Percentiles rank a stretch among this genome's conserved stretches.
Conservation (phyloP, 768 basidiomycete species). For the Lactarius sanguifluus region DNA sequence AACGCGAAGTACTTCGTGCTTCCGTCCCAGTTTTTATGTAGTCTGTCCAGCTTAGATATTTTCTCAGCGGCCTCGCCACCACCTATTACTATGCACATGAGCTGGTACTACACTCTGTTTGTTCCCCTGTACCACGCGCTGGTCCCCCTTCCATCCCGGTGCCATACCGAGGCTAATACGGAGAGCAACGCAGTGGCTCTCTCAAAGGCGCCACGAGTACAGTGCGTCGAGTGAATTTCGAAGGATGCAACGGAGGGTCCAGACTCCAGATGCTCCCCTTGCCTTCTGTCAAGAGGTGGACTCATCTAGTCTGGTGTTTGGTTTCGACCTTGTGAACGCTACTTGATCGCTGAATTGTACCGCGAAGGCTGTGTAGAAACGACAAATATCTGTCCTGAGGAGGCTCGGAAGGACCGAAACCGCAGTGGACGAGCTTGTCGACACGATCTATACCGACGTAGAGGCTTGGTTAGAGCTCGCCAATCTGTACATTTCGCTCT, state of each 20-base stretch:
- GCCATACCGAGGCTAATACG: no score
- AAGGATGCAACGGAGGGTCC: conserved; percentile 67
- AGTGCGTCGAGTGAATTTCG: conserved; percentile 73
- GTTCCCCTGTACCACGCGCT: no score
- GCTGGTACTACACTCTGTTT: no score
- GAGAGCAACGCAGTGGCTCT: conserved; percentile 46
- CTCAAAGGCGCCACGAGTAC: conserved; percentile 77
- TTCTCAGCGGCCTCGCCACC: no score
- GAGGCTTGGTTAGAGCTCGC: conserved; percentile 63
- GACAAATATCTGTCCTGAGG: conserved; percentile 72
- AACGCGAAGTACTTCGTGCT: no score
- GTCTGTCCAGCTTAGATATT: no score
- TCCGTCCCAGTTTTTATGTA: no score
- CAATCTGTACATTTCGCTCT: conserved; percentile 70
- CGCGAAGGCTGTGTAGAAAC: conserved; percentile 68
- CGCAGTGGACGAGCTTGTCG: conserved; percentile 75
- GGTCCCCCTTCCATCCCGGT: no score
- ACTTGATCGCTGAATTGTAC: neutral
- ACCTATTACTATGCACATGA: no score
- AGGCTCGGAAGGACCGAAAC: conserved; percentile 60
- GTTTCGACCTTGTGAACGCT: neutral
- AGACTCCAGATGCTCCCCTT: conserved; percentile 46
- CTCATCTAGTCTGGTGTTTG: conserved; percentile 67
- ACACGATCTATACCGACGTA: conserved; percentile 81
- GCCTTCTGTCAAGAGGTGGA: conserved; percentile 65